phyloP scores from a whole-genome alignment of 306 rosid genomes.

The Begonia masoniana region DNA sequence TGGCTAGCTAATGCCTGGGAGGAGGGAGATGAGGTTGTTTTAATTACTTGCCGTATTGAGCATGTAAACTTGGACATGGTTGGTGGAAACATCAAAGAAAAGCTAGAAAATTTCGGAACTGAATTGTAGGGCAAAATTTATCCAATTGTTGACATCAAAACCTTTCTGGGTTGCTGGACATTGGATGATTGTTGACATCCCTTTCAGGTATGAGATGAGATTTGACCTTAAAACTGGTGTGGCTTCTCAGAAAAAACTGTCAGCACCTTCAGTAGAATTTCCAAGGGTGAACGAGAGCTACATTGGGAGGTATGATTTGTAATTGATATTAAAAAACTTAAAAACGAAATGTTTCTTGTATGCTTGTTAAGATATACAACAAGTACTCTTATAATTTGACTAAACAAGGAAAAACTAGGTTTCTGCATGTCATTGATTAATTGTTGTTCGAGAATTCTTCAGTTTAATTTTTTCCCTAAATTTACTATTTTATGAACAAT shows the following conservation, averaged over 20 bases:
- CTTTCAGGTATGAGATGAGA: conserved; percentile 78
- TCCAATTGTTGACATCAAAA: too few relatives aligned
- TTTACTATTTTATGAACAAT: too few relatives aligned
- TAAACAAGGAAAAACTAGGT: not conserved
- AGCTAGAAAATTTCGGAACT: conserved; percentile 53
- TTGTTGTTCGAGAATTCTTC: not conserved
- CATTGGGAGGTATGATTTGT: conserved; percentile 59
- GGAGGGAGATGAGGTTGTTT: conserved; percentile 83
- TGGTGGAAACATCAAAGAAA: conserved; percentile 49
- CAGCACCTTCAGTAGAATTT: conserved; percentile 66
- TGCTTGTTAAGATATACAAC: too few relatives aligned
- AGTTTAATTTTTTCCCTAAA: not conserved
- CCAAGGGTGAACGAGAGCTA: conserved; percentile 89
- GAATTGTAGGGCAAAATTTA: conserved; percentile 39
- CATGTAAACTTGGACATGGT: conserved; percentile 59
- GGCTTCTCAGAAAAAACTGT: conserved; percentile 69
- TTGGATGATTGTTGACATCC: not conserved
- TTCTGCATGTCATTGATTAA: not conserved
- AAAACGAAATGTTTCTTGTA: too few relatives aligned
- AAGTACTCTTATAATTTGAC: too few relatives aligned
- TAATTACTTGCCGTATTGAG: conserved; percentile 75
- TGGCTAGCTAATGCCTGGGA: conserved; percentile 91
- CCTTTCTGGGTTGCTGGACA: too few relatives aligned
- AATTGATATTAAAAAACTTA: not conserved
- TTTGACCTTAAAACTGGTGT: conserved; percentile 65